Base-by-base conservation (phyloP, 768 basidiomycete genomes). In the Auricularia sp. region DNA sequence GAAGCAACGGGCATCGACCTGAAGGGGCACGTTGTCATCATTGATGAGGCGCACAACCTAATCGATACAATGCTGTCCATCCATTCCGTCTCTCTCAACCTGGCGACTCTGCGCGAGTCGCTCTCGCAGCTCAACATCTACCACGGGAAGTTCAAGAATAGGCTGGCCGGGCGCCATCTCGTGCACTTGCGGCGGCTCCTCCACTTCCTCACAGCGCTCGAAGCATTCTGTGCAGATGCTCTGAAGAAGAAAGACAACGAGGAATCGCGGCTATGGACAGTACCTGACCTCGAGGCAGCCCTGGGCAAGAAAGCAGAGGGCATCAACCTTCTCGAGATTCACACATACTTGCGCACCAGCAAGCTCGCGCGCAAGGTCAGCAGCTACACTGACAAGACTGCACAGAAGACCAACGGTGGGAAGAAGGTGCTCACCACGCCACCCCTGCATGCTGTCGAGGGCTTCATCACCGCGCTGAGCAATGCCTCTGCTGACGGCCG, bases 21-120 rank as follows among this genome's bases (percentile, higher is more conserved):
- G 56, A 88, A 81, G 11, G 83, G 87, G 70, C 93, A 97, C 69
- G 79, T 98, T 18, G 84, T 99, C 36, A 81, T 98, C 29, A 85
- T 99, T 63, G 96, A 99, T 71, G 96, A 99, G 77, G 96, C 96
- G 0, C 96, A 99, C 74, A 98, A 97, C 73, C 75, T 97, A 61
- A 93, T 95, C 69, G 87, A 93, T 21, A 93, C 94, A 0, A 77
- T 99, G 2, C 83, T 99, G 8, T 90, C 92, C 1, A 79, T 97
- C 36, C 91, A 96, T 64, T 90, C 90, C 1, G 79, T 84, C 34
- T 77, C 81, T 3, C 77, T 98, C 3, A 79, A 87, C 3, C 79
- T 81, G 12, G 66, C 74, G 1, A 84, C 79, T 8, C 78, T 98
- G 16, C 70, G 76, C 1, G 79, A 78, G 2, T 90, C 93, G 0